phyloP scores from a whole-genome alignment of 2,329 filamentous ascomycete species.

The Colletotrichum agaves region DNA sequence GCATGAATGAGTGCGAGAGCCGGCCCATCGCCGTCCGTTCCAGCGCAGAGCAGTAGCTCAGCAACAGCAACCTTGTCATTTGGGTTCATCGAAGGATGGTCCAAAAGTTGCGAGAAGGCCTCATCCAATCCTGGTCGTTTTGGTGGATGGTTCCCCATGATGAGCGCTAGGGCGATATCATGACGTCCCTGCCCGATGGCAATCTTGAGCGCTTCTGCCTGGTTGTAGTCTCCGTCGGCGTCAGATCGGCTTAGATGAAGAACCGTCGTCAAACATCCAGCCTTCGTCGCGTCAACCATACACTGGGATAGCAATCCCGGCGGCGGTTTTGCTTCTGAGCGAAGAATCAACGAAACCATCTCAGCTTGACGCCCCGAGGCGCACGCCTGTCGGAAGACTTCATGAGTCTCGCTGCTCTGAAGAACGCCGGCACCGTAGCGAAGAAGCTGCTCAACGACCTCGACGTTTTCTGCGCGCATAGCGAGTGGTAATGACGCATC shows the following conservation, averaged over 20 bases:
- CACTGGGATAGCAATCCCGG: conserved; percentile 57
- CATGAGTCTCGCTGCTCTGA: conserved; percentile 57
- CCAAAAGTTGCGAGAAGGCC: conserved; percentile 60
- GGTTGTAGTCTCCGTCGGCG: conserved; percentile 64
- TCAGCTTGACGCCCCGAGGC: conserved; percentile 56
- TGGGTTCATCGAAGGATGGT: conserved; percentile 57
- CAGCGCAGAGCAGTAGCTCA: conserved; percentile 68
- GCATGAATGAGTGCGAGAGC: conserved; percentile 61
- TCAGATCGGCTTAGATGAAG: conserved; percentile 61
- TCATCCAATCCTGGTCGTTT: conserved; percentile 58
- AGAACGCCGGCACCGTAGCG: conserved; percentile 56
- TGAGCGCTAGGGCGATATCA: conserved; percentile 65
- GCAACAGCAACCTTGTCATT: conserved; percentile 62
- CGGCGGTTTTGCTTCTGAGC: conserved; percentile 59
- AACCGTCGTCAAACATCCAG: conserved; percentile 62
- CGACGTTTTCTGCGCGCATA: conserved; percentile 55
- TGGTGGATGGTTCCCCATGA: conserved; percentile 64
- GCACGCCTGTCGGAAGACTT: conserved; percentile 65
- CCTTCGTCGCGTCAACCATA: conserved; percentile 62
- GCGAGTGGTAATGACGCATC: conserved; percentile 62
- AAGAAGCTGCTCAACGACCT: conserved; percentile 59
- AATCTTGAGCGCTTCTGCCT: conserved; percentile 61
- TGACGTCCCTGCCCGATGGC: conserved; percentile 60
- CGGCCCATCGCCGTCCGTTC: conserved; percentile 63
- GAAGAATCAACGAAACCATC: conserved; percentile 60